Conservation (phyloP, 2,329 filamentous ascomycete genomes). For the Myriosclerotinia duriaeana region DNA sequence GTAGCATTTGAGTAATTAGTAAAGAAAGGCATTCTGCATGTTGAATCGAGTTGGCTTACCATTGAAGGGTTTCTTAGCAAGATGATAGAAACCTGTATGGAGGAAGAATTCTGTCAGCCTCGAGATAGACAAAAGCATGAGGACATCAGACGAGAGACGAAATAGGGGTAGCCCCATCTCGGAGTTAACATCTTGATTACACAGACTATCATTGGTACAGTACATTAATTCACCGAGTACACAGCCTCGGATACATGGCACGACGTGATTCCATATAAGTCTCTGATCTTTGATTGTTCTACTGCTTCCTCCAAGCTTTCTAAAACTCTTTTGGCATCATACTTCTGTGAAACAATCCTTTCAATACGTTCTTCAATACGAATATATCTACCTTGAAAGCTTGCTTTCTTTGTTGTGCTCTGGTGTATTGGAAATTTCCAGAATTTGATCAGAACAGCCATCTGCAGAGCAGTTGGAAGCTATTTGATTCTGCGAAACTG, state of each 20-base stretch:
- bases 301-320: not conserved
- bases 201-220: not conserved
- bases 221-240: not conserved
- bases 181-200: not conserved
- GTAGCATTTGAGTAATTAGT: not conserved
- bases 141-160: slow-evolving; percentile 6
- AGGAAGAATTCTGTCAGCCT: not conserved
- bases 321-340: not conserved
- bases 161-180: slow-evolving; percentile 3
- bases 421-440: not conserved
- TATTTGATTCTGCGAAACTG: no score
- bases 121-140: not conserved
- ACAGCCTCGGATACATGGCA: not conserved
- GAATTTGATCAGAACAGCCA: not conserved
- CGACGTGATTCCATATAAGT: not conserved
- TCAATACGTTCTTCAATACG: not conserved
- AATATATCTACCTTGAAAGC: no score
- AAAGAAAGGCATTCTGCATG: fast-evolving
- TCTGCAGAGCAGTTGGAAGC: no score
- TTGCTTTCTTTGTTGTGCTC: not conserved
- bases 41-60: not conserved
- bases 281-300: not conserved
- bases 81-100: not conserved
- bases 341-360: not conserved
- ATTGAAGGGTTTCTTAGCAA: not conserved